Base-by-base conservation (phyloP, 2,329 filamentous ascomycete species). In the Teratosphaeriaceae sp. region DNA sequence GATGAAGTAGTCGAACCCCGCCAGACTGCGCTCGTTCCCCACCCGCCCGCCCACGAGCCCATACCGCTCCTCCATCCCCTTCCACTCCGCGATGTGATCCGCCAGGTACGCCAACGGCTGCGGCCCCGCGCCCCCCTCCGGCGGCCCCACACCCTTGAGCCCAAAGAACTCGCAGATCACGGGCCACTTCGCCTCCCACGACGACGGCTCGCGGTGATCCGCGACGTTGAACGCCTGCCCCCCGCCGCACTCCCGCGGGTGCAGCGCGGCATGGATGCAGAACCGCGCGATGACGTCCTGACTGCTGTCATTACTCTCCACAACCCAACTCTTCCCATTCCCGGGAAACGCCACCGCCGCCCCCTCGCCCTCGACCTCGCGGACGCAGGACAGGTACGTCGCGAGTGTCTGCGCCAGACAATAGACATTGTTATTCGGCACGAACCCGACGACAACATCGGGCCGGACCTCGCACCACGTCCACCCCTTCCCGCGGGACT, bases 1-100 rank as follows among this genome's bases (percentile, higher is more conserved):
- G 40, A 72, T 55, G 37, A 68, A 66, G 45, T 67, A 62, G 50
- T 70, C 67, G 35, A 68, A 70, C 0, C 63, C 64, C 13, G 59
- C 57, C 20, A 65, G 55, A 9, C 58, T 62, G 42, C 54, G 56
- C 5, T 62, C 57, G 33, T 59, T 63, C 42, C 68, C 62, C 20
- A 65, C 64, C 39, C 64, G 58, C 2, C 67, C 65, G 6, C 54
- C 57, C 41, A 64, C 59, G 31, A 73, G 53, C 2, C 46, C 59
- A 51, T 70, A 61, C 27, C 58, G 63, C 40, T 38, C 47, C 52
- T 57, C 64, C 46, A 67, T 42, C 33, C 48, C 44, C 45, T 58
- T 50, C 65, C 64, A 66, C 23, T 44, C 42, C 7, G 42, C 49
- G 6, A 58, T 21, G 47, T 67, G 58, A n/a, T 61, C 56, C 39